Evolutionary conservation across 805 yeast genomes (phyloP), one percentile per base, ranked within the genome.

Genomic region (Barnettozyma sucrosica): DNA sequence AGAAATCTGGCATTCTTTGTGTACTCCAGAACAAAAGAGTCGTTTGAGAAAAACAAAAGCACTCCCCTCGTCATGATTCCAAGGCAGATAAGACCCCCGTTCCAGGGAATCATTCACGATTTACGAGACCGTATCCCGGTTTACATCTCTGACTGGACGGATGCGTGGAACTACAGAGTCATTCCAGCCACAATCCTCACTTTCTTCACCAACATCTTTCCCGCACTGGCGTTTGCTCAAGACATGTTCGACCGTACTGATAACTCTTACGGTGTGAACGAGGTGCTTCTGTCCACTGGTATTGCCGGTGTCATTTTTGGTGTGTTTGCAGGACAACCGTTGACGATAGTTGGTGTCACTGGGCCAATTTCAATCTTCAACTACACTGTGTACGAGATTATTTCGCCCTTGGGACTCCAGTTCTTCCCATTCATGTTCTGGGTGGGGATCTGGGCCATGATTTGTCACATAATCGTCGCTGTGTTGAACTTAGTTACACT

Each of bases 201-300:
- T 13, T 92, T 85, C 65, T 89, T 93, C 72, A 89, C 96, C 38
- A 92, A 93, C 63, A 62, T 92, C 40, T 71, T 92, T 34, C 98
- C 98, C 2, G 97, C 97, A 0, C 75, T 92, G 37, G 97, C 98
- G 0, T 92, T 92, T 72, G 95, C 97, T 0, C 97, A 89, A 61
- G 98, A 92, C 62, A 85, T 92, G 96, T 90, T 89, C 65, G 96
- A 90, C 64, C 82, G 88, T 51, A 92, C 99, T 0, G 68, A 85
- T 43, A 81, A 85, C 54, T 75, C 90, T 11, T 92, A 89, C 58
- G 99, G 99, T 3, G 85, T 93, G 4, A 93, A 92, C 61, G 99
- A 92, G 61, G 85, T 92, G 3, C 70, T 92, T 21, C 59, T 93
- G 61, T 74, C 93, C 7, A 80, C 90, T 28, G 96, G 96, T 0